Base-by-base conservation (phyloP, 2,329 filamentous ascomycete genomes). In the Lasiodiplodia hormozganensis region DNA sequence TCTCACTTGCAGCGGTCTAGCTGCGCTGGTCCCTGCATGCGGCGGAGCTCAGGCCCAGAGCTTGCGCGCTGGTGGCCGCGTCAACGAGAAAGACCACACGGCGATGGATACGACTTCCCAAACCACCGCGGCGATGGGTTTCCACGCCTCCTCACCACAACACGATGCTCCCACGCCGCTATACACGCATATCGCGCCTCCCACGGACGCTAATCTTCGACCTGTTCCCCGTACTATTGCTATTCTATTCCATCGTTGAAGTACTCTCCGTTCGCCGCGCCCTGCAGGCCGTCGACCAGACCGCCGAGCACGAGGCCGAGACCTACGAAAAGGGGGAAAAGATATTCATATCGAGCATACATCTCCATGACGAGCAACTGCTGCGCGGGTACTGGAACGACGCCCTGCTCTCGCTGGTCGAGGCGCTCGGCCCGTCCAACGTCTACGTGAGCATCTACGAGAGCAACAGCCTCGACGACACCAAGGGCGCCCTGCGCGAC, bases 381-480 rank as follows among this genome's bases (percentile, higher is more conserved):
- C 82, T 93, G 2, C 83, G 86, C 8, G 81, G 81, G 5, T 85
- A 89, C 72, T 93, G 90, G 90, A 88, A 85, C 70, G 78, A 83
- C 6, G 88, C 88, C 0, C 80, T 93, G 2, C 69, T 90, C 7
- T 80, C 85, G 2, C 79, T 93, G 23, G 83, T 86, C 5, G 80
- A 84, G 56, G 80, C 82, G 6, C 79, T 92, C 4, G 90, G 90
- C 0, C 79, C 85, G 0, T 82, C 87, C 3, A 92, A 92, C 74
- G 86, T 92, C 2, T 92, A 86, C 74, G 85, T 93, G 51, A 88
- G 87, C 69, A 84, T 92, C 36, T 85, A 87, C 69, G 90, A 93
- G 76, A 90, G 88, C 72, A 90, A 90, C 5, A 91, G 88, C 74
- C 89, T 86, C 81, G 91, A 93, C 75, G 82, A 89, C 69, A 91